A percentile compares a stretch with the other conserved stretches of the same genome.
phyloP scores from a whole-genome alignment of 805 yeast genomes.

The Yarrowia sp. region DNA sequence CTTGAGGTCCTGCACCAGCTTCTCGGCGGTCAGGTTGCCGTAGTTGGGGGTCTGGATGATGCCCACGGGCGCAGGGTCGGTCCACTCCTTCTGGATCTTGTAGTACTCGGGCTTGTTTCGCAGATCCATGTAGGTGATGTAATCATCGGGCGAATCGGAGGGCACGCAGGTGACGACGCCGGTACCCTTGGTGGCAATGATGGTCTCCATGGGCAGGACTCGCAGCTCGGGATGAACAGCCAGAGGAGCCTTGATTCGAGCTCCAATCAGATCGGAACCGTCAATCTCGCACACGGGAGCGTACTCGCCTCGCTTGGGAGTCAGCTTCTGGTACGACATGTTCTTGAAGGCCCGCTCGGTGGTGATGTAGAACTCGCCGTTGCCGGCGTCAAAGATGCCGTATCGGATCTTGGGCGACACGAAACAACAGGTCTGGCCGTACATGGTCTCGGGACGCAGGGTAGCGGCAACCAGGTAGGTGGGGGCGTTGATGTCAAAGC shows the following conservation, averaged over 20 bases:
- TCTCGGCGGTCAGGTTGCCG: constrained; percentile 88
- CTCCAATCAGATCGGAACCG: constrained; percentile 83
- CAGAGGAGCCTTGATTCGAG: constrained; percentile 85
- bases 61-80: constrained; percentile 71
- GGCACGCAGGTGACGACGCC: constrained; percentile 99
- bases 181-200: constrained; percentile 89
- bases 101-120: constrained; percentile 90
- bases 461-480: constrained; percentile 93
- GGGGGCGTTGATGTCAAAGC: constrained; percentile 57
- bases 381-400: constrained; percentile 88
- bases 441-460: constrained; percentile 98
- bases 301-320: constrained; percentile 85
- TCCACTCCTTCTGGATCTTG: constrained; percentile 87
- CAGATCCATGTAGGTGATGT: constrained; percentile 81
- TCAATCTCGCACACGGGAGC: constrained; percentile 62
- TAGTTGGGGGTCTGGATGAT: constrained; percentile 81
- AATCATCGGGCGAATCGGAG: constrained; percentile 98
- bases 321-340: constrained; percentile 93
- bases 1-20: constrained; percentile 81
- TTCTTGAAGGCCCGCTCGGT: constrained; percentile 96
- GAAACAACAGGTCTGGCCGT: constrained; percentile 97
- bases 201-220: constrained; percentile 97
- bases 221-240: constrained; percentile 72
- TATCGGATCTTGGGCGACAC: constrained; percentile 93
- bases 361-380: constrained; percentile 74